These are phyloP conservation scores for Yamadazyma atlantica DNA, from an alignment of 1,139 yeast genomes.

Conservation along the genomic window DNA sequence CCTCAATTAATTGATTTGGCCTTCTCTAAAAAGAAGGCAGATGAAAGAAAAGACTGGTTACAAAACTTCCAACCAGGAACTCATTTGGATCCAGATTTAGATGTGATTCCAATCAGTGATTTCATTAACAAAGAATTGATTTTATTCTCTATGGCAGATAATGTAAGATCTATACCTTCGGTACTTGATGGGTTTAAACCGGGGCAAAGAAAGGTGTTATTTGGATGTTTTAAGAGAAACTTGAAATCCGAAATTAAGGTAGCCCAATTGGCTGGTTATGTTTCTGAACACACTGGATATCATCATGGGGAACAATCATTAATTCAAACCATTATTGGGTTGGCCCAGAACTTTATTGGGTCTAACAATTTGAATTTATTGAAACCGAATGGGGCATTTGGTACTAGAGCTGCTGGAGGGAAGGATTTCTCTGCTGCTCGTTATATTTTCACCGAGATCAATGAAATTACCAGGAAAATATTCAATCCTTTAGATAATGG, in stretches of 20 bases:
- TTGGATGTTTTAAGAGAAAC: conserved; percentile 84
- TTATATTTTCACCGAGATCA: conserved; percentile 88
- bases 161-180: conserved; percentile 91
- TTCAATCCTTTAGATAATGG: conserved; percentile 84
- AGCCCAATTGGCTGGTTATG: conserved; percentile 87
- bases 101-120: conserved; percentile 84
- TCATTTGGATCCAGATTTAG: conserved; percentile 78
- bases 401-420: conserved; percentile 97
- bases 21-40: conserved; percentile 93
- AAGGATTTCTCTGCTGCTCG: conserved; percentile 99
- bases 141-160: conserved; percentile 95
- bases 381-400: conserved; percentile 93
- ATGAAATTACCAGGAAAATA: conserved; percentile 69
- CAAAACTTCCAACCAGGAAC: conserved; percentile 90
- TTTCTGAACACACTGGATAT: conserved; percentile 86
- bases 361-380: conserved; percentile 83
- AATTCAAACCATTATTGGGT: conserved; percentile 84
- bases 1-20: conserved; percentile 85
- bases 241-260: conserved; percentile 80
- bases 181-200: conserved; percentile 96
- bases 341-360: conserved; percentile 95
- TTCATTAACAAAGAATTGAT: conserved; percentile 95
- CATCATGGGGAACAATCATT: conserved; percentile 95
- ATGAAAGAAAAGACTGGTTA: conserved; percentile 97
- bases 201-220: conserved; percentile 92